Conservation (phyloP, 1,284 basidiomycete species). For the Ganoderma multipileum region DNA sequence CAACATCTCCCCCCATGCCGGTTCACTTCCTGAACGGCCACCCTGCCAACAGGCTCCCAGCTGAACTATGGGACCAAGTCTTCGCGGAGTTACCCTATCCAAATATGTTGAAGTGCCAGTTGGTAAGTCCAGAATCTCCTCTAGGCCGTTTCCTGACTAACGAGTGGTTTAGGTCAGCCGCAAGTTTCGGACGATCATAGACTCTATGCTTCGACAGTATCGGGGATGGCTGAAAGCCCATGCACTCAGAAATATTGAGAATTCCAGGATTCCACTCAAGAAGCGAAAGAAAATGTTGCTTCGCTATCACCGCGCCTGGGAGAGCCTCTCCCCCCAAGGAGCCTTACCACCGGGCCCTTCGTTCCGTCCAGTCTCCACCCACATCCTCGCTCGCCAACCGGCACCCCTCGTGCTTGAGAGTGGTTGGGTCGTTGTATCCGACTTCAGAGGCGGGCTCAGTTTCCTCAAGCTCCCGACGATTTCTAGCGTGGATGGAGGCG, state of each 20-base stretch:
- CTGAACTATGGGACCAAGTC: conserved; percentile 5
- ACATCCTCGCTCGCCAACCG: not conserved
- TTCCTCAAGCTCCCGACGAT: not conserved
- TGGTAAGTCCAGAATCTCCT: not conserved
- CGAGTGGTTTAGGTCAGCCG: conserved; percentile 4
- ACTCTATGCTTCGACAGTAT: not conserved
- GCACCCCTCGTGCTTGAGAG: conserved; percentile 1
- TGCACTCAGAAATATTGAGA: not conserved
- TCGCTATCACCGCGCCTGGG: conserved; percentile 9
- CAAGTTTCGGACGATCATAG: conserved; percentile 4
- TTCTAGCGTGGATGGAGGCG: not conserved
- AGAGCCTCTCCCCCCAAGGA: not conserved
- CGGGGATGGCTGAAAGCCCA: not conserved
- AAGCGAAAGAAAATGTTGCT: conserved; percentile 4
- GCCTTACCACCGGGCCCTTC: not conserved
- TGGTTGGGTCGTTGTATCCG: not conserved
- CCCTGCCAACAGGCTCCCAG: not conserved
- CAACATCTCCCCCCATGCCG: not conserved
- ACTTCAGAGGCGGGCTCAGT: not conserved
- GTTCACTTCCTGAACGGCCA: not conserved
- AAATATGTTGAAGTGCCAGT: not conserved
- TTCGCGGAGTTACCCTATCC: not conserved
- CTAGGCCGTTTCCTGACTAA: not conserved
- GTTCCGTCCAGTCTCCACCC: not conserved
- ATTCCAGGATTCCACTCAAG: not conserved